Evolutionary conservation across 2,329 filamentous ascomycete species (phyloP), one percentile per base, ranked within the genome.

Genomic region (Geoglossum cookeanum): DNA sequence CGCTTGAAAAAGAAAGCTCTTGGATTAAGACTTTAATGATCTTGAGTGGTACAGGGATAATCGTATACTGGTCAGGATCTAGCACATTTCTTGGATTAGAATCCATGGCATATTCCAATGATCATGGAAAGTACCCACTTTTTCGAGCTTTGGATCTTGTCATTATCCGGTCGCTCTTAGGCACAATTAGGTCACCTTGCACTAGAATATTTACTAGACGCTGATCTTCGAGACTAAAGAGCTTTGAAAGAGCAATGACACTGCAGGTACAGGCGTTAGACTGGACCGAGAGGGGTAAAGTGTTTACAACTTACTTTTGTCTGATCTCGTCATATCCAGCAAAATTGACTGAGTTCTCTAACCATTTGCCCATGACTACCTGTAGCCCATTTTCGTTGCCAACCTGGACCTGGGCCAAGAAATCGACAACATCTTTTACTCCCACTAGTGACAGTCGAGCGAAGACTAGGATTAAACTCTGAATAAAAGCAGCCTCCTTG

Each of bases 241-340:
- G 75, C 66, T 94, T 95, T 0, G 89, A 90, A 1, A 98, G 78
- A 4, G 92, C 92, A 63, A 95, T 91, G 59, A 96, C 87, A 66
- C 86, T 91, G 63, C 5, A 48, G 39, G 17, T 44, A 15, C 42
- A 35, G 22, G 51, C 32, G 74, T 65, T 73, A 70, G 54, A 35
- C 51, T 8, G 27, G 32, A 8, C 11, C 0, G 7, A 17, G 49
- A 13, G 48, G 33, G 22, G 27, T 7, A 32, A 27, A 2, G n/a
- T 35, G n/a, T 6, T 22, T 2, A 15, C 35, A n/a, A 74, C 82
- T 69, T 74, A 90, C 86, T 97, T 98, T 69, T 96, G 88, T 63
- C 90, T 81, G 64, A 97, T 97, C 69, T 96, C 91, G 64, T 97
- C 90, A 64, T 96, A 98, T 11, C 92, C 92, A n/a, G 89, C 89